Percentiles rank a stretch among this genome's conserved stretches.
phyloP scores from a whole-genome alignment of 2,329 filamentous ascomycete genomes.

The Colletotrichum tropicale region DNA sequence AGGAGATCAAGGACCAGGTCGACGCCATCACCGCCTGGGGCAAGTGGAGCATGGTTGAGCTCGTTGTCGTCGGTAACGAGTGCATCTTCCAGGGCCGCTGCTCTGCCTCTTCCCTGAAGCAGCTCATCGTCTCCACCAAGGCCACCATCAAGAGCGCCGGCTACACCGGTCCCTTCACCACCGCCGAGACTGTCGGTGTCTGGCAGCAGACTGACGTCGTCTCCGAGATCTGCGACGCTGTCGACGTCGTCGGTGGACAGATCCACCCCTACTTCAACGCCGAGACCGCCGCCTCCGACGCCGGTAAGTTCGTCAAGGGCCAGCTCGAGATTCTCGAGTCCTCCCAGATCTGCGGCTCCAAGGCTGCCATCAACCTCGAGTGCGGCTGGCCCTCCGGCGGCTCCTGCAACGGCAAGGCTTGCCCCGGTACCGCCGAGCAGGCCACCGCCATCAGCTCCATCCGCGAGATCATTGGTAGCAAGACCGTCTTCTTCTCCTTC shows the following conservation, averaged over 20 bases:
- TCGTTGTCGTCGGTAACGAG: constrained; percentile 92
- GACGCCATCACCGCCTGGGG: constrained; percentile 71
- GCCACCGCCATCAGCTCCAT: constrained; percentile 74
- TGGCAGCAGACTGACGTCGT: constrained; percentile 70
- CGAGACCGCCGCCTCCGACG: constrained; percentile 62
- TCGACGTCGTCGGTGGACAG: constrained; percentile 85
- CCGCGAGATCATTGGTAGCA: constrained; percentile 65
- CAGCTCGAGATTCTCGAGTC: constrained; percentile 75
- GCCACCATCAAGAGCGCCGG: constrained; percentile 63
- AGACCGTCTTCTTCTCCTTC: constrained; percentile 82
- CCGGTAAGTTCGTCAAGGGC: constrained; percentile 76
- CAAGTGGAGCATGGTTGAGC: constrained; percentile 76
- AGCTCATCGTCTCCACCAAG: constrained; percentile 74
- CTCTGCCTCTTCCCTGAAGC: constrained; percentile 66
- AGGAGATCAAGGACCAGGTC: constrained; percentile 75
- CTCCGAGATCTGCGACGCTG: constrained; percentile 67
- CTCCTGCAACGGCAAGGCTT: constrained; percentile 71
- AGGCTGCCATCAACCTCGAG: constrained; percentile 83
- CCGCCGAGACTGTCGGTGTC: constrained; percentile 82
- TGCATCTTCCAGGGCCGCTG: constrained; percentile 78
- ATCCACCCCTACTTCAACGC: constrained; percentile 95
- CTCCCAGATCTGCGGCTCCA: constrained; percentile 67
- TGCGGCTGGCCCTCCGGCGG: constrained; percentile 85
- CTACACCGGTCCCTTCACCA: constrained; percentile 79
- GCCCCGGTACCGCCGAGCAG: constrained; percentile 73